Conservation (phyloP, 2,329 filamentous ascomycete species). For the Xylogone sp. region DNA sequence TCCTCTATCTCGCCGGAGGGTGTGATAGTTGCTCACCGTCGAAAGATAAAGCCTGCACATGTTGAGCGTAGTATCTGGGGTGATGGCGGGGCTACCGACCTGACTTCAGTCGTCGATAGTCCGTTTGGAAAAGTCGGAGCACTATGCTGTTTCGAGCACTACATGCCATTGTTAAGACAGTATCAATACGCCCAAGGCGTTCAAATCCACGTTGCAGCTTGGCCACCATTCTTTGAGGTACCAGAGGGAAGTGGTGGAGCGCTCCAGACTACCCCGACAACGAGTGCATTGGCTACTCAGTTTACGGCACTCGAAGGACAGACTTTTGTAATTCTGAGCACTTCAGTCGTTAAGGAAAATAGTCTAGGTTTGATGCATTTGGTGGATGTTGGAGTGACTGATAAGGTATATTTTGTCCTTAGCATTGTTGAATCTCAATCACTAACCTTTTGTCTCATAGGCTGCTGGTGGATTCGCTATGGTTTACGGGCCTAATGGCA, state of each 20-base stretch:
- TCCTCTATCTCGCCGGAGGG: slow-evolving; percentile 46
- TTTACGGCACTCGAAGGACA: slow-evolving; percentile 22
- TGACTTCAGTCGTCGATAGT: slow-evolving; percentile 46
- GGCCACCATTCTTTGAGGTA: slow-evolving; percentile 16
- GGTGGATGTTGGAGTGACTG: neutral
- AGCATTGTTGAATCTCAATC: slow-evolving; percentile 2
- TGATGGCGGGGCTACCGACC: slow-evolving; percentile 53
- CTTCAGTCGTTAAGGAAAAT: slow-evolving; percentile 20
- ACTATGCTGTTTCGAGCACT: slow-evolving; percentile 6
- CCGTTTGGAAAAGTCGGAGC: slow-evolving; percentile 1
- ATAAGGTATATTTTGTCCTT: too few species aligned
- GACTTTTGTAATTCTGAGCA: slow-evolving; percentile 20
- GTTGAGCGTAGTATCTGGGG: slow-evolving; percentile 46
- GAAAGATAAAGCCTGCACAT: slow-evolving; percentile 43
- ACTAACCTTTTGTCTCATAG: slow-evolving; percentile 8
- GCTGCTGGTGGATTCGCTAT: slow-evolving; percentile 24
- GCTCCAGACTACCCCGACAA: slow-evolving; percentile 16
- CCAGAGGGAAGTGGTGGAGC: slow-evolving; percentile 12
- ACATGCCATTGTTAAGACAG: slow-evolving; percentile 13
- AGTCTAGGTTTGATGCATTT: slow-evolving; percentile 7
- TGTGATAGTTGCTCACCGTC: slow-evolving; percentile 39
- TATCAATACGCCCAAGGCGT: slow-evolving; percentile 21
- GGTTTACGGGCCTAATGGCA: slow-evolving; percentile 28
- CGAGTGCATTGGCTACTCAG: slow-evolving; percentile 14
- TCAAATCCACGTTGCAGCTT: slow-evolving; percentile 24